Conservation (phyloP, 345 rosid species). For the Citrus glauca region DNA sequence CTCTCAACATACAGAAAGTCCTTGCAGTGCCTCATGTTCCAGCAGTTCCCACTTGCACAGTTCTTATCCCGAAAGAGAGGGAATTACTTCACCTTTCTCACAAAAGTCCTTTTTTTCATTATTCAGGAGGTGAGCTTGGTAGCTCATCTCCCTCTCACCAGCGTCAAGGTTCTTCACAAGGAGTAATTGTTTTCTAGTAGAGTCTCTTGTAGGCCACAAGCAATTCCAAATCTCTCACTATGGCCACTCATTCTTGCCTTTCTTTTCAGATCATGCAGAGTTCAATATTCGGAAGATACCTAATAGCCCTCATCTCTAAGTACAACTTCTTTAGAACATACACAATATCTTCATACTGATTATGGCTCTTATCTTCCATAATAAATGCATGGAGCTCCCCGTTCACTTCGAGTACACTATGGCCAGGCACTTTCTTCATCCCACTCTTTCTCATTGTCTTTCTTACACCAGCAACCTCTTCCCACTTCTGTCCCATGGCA, state of each 20-base stretch:
- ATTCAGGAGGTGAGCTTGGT: slow-evolving; percentile 16
- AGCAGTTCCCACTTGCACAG: not conserved
- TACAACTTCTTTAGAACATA: slow-evolving; percentile 37
- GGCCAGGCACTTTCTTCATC: slow-evolving; percentile 64
- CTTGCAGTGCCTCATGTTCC: too few species aligned
- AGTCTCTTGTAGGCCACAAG: not conserved
- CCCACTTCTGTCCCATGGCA: slow-evolving; percentile 55
- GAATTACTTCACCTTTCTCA: not conserved
- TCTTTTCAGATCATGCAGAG: not conserved
- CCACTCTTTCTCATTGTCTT: slow-evolving; percentile 51
- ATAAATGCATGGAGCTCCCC: slow-evolving; percentile 54
- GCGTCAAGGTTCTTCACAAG: slow-evolving; percentile 13
- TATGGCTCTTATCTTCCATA: slow-evolving; percentile 61
- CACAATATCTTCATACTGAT: slow-evolving; percentile 34
- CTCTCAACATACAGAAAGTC: not conserved
- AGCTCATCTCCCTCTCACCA: slow-evolving; percentile 23
- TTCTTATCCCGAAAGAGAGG: not conserved
- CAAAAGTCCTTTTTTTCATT: not conserved
- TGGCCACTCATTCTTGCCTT: not conserved
- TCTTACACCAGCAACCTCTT: slow-evolving; percentile 52
- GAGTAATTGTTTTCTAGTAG: slow-evolving; percentile 14
- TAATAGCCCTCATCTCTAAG: slow-evolving; percentile 38
- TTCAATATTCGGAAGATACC: slow-evolving; percentile 1
- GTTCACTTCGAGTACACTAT: slow-evolving; percentile 52
- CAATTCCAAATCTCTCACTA: not conserved